A percentile compares a stretch with the other conserved stretches of the same genome.
Evolutionary conservation across 345 rosid species (phyloP).

Genomic region (Sisymbrium altissimum): DNA sequence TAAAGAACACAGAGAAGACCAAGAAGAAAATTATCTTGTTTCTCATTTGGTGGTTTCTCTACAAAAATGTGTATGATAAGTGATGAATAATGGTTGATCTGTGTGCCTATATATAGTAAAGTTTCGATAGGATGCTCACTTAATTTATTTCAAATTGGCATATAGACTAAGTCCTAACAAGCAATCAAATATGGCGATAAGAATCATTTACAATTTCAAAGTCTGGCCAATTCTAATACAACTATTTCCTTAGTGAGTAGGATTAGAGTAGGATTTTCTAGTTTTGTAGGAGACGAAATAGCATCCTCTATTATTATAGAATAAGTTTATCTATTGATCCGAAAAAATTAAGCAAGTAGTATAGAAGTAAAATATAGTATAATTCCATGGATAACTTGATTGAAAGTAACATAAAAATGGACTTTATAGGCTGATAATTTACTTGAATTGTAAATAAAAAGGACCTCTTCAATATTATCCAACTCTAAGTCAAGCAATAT

Average conservation of each 20-base stretch:
- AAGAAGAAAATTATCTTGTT: background rate
- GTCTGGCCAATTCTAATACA: background rate
- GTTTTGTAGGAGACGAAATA: background rate
- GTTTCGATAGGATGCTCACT: background rate
- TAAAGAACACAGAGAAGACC: background rate
- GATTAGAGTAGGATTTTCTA: background rate
- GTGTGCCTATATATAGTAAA: background rate
- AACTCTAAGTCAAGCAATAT: background rate
- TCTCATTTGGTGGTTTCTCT: background rate
- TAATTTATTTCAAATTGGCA: background rate
- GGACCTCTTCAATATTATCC: background rate
- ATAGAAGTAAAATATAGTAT: background rate
- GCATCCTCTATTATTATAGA: background rate
- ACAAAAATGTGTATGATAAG: background rate
- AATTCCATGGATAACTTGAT: background rate
- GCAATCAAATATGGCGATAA: background rate
- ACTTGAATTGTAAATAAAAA: background rate
- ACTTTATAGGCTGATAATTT: background rate
- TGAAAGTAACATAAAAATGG: background rate
- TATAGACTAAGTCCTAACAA: background rate
- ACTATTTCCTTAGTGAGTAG: background rate
- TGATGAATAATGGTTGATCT: background rate
- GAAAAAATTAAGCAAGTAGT: too few relatives aligned
- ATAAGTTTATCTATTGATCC: too few relatives aligned
- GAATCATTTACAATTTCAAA: background rate